Percentiles rank a stretch among this genome's conserved stretches.
Evolutionary conservation across 176 grass and related monocot species (phyloP).

Genomic region (Secale cereale): DNA sequence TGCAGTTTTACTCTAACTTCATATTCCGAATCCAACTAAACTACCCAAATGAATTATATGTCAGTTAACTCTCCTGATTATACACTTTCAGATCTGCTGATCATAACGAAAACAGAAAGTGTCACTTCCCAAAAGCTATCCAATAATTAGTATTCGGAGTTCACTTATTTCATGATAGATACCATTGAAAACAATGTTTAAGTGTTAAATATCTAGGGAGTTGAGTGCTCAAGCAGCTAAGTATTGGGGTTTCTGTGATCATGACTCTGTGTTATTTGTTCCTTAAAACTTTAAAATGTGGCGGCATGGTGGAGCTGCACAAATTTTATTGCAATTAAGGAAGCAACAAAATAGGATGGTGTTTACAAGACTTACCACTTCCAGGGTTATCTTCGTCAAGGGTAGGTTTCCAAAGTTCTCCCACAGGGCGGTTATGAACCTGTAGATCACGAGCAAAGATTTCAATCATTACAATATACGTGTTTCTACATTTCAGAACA

Average conservation of each 20-base stretch:
- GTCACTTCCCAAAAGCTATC: neutral
- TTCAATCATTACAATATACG: neutral
- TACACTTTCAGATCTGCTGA: neutral
- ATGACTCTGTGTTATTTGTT: neutral
- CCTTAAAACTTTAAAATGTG: neutral
- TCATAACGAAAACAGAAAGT: neutral
- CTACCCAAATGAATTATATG: neutral
- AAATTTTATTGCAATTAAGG: conserved; percentile 12
- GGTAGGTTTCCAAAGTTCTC: conserved; percentile 32
- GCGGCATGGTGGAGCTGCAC: neutral
- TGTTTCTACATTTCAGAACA: conserved; percentile 6
- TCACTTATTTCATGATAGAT: neutral
- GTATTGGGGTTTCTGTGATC: neutral
- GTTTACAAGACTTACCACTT: conserved; percentile 24
- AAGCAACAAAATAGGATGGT: neutral
- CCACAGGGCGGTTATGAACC: conserved; percentile 8
- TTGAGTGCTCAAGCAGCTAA: neutral
- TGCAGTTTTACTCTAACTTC: neutral
- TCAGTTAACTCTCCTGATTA: conserved; percentile 8
- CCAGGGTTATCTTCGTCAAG: conserved; percentile 26
- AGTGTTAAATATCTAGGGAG: conserved; percentile 11
- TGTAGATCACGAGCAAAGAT: conserved; percentile 15
- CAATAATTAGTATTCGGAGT: neutral
- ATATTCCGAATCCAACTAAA: conserved; percentile 14
- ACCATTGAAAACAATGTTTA: neutral